Evolutionary conservation across 345 rosid genomes (phyloP).

Genomic region (Lagerstroemia speciosa): DNA sequence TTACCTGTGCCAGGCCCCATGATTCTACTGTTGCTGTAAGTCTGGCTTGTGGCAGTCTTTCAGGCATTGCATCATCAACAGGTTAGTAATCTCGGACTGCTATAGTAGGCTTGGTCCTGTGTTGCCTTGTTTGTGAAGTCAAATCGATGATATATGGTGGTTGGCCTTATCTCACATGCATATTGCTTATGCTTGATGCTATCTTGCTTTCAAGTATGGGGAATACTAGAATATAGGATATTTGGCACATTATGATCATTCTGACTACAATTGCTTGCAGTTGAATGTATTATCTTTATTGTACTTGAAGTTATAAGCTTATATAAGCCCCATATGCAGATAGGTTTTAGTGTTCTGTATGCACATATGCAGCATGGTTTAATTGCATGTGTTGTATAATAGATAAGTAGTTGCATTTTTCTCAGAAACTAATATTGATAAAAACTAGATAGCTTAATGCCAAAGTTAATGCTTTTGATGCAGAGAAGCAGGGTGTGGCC

Average conservation of each 20-base stretch:
- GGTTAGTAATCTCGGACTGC: slow-evolving; percentile 33
- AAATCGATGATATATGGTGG: not conserved
- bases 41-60: slow-evolving; percentile 91
- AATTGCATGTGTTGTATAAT: not conserved
- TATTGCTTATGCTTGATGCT: not conserved
- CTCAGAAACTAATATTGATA: slow-evolving; percentile 1
- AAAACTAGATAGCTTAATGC: slow-evolving; percentile 38
- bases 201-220: not conserved
- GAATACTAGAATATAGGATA: not conserved
- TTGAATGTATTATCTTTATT: not conserved
- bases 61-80: slow-evolving; percentile 97
- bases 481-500: slow-evolving; percentile 52
- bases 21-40: slow-evolving; percentile 65
- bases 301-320: not conserved
- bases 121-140: not conserved
- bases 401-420: not conserved
- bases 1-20: slow-evolving; percentile 43
- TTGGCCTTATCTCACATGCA: not conserved
- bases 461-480: slow-evolving; percentile 51
- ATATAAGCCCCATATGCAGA: not conserved
- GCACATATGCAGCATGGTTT: not conserved
- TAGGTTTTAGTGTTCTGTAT: not conserved
- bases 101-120: not conserved
- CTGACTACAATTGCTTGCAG: not conserved
- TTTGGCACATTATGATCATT: not conserved